Conservation (phyloP, 495 filamentous ascomycete species). For the Hypoxylon trugodes region DNA sequence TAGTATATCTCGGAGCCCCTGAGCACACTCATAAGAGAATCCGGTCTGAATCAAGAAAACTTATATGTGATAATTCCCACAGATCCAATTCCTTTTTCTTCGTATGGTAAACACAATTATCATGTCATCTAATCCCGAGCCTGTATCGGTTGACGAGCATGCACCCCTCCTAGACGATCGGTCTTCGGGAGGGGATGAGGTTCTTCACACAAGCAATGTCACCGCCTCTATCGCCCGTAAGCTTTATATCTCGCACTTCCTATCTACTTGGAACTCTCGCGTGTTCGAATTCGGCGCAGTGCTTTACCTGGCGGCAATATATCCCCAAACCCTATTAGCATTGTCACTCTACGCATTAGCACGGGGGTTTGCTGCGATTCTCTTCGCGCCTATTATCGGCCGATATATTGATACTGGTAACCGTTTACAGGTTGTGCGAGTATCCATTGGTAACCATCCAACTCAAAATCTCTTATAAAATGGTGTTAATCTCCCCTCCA, state of each 20-base stretch:
- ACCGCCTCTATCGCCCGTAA: background rate
- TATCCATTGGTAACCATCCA: background rate
- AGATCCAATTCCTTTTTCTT: no score
- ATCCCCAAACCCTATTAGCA: background rate
- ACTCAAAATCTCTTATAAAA: background rate
- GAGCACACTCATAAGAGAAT: no score
- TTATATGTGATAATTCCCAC: no score
- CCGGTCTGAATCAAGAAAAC: no score
- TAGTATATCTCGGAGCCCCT: no score
- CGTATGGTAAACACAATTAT: no score
- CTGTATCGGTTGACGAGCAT: background rate
- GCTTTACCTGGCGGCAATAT: background rate
- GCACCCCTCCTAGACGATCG: background rate
- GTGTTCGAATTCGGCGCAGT: slow-evolving; percentile 5
- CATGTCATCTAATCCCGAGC: no score
- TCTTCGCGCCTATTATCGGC: background rate
- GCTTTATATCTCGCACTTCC: background rate
- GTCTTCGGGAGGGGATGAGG: background rate
- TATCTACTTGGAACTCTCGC: background rate
- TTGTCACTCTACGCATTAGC: background rate
- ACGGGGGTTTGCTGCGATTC: background rate
- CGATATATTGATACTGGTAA: background rate
- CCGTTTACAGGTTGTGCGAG: background rate
- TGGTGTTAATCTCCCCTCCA: no score
- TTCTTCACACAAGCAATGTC: background rate